Evolutionary conservation across 2,329 filamentous ascomycete species (phyloP), one percentile per base, ranked within the genome.

Genomic region (Leptographium flavum): DNA sequence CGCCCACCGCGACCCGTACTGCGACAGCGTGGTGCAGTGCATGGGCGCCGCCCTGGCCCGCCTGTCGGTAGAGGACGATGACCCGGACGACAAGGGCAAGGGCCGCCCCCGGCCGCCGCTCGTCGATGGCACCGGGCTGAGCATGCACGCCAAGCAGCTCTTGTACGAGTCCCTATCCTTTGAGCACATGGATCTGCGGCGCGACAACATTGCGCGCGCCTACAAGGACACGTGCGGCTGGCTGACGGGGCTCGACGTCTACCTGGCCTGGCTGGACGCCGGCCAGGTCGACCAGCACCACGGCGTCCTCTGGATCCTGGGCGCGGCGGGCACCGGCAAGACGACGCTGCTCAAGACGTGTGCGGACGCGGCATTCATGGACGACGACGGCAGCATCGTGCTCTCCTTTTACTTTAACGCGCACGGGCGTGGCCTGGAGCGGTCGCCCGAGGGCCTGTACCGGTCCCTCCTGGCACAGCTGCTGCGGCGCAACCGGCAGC

Each of bases 391-490:
- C n/a, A n/a, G n/a, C n/a, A 45, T 51, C 14, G 44, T 54, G 7
- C 47, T 58, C 8, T 58, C 57, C 0, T 73, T 70, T 52, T 73
- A 71, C 57, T 73, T 73, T 58, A 66, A 70, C 45, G 67, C 67
- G 0, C 55, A 66, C 39, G 68, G 68, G 1, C 53, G 55, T 0
- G 44, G 56, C 9, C 54, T 68, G 17, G 67, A 74, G 47, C 70
- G 61, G 49, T 61, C 66, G 0, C 60, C 59, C 0, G 22, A 50
- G 1, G 70, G 71, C 4, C 60, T 74, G 48, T 72, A 72, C 50
- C 63, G 68, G 11, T 66, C 68, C 2, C 52, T 74, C 11, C 49
- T 74, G 2, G 51, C 56, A 11, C 68, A 74, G 44, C 52, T 74
- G 2, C 53, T 74, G 1, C 43, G 58, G 1, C 53, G 53, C 21